These are phyloP conservation scores for Hippophae rhamnoides DNA, from an alignment of 306 rosid genomes.

Conservation along the genomic window DNA sequence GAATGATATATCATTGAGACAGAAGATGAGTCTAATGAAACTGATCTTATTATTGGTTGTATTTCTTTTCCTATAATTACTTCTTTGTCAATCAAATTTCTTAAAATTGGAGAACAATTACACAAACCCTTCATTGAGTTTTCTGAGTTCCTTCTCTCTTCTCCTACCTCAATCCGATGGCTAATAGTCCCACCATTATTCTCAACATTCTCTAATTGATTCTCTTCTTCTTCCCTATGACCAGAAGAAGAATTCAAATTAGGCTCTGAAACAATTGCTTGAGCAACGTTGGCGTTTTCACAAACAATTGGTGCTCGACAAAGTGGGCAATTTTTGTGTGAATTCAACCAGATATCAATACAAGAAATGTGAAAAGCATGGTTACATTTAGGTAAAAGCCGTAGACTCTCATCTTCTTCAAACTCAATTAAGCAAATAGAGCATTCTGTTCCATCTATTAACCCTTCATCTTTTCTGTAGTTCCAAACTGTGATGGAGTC, in stretches of 20 bases:
- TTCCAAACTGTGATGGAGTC: slow-evolving; percentile 52
- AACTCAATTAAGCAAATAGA: slow-evolving; percentile 74
- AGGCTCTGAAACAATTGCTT: slow-evolving; percentile 9
- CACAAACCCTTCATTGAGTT: slow-evolving; percentile 13
- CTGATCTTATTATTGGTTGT: slow-evolving; percentile 32
- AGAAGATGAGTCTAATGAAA: slow-evolving; percentile 32
- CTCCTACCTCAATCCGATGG: slow-evolving; percentile 14
- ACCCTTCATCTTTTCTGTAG: slow-evolving; percentile 42
- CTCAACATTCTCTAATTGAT: slow-evolving; percentile 17
- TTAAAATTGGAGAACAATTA: slow-evolving; percentile 17
- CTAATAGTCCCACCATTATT: slow-evolving; percentile 7
- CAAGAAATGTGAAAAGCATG: slow-evolving; percentile 49
- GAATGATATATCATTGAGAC: slow-evolving; percentile 20
- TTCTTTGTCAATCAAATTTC: slow-evolving; percentile 15
- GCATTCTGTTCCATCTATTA: slow-evolving; percentile 62
- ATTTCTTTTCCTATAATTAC: slow-evolving; percentile 18
- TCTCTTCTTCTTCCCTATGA: slow-evolving; percentile 11
- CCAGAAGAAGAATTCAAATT: slow-evolving; percentile 6
- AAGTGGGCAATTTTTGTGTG: slow-evolving; percentile 42
- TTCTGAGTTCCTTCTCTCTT: slow-evolving; percentile 12
- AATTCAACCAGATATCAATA: slow-evolving; percentile 40
- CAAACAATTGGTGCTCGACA: slow-evolving; percentile 40
- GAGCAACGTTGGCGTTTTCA: slow-evolving; percentile 11
- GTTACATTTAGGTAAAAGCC: slow-evolving; percentile 65
- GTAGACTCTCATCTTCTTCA: slow-evolving; percentile 47